These are phyloP conservation scores for Vitellaria paradoxa DNA, from an alignment of 179 eudicot genomes.

Conservation along the genomic window DNA sequence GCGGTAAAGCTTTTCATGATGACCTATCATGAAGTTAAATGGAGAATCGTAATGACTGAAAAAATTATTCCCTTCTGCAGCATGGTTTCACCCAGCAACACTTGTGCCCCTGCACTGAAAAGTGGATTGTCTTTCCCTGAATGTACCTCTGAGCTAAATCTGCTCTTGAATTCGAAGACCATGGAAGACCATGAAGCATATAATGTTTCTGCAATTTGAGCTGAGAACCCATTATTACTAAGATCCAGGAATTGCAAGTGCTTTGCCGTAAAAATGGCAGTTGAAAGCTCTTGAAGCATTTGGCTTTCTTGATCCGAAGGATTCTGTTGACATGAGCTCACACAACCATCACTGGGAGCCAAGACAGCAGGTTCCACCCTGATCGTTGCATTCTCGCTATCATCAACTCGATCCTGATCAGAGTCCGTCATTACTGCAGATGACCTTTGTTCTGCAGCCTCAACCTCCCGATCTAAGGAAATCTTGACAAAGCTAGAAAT, in stretches of 20 bases:
- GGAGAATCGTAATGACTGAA: neutral
- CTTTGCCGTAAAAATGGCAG: slow-evolving; percentile 52
- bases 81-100: slow-evolving; percentile 74
- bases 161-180: slow-evolving; percentile 40
- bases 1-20: neutral
- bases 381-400: slow-evolving; percentile 57
- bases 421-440: slow-evolving; percentile 18
- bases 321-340: slow-evolving; percentile 28
- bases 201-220: slow-evolving; percentile 39
- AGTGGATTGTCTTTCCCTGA: slow-evolving; percentile 49
- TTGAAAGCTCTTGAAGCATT: slow-evolving; percentile 40
- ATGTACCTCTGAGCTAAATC: slow-evolving; percentile 46
- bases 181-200: slow-evolving; percentile 83
- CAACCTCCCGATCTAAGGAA: slow-evolving; percentile 18
- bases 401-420: slow-evolving; percentile 62
- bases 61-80: slow-evolving; percentile 44
- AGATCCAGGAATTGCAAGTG: slow-evolving; percentile 68
- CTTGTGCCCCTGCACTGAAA: slow-evolving; percentile 47
- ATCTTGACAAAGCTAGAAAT: slow-evolving; percentile 12
- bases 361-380: slow-evolving; percentile 22
- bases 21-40: too few species aligned
- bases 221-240: slow-evolving; percentile 66
- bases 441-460: slow-evolving; percentile 25
- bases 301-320: slow-evolving; percentile 18
- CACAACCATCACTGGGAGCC: slow-evolving; percentile 31